Evolutionary conservation across 139 green algal genomes (phyloP), one percentile per base, ranked within the genome.

Genomic region (Picochlorum sp.): DNA sequence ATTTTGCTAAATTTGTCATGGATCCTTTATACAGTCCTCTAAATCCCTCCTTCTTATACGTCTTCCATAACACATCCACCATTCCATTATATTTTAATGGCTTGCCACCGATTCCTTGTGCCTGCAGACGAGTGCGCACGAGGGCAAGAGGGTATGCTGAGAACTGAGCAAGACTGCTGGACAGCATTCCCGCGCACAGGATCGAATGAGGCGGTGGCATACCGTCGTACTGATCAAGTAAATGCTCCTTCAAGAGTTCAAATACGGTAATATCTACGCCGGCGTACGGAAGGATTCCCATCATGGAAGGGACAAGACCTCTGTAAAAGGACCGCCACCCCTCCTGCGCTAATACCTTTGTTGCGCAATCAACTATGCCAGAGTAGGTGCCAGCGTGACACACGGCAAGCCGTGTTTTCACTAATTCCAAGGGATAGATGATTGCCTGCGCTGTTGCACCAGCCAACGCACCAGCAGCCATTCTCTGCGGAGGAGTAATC

Each of bases 231-330:
- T 68, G 28, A 15, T 89, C 81, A 41, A 91, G 75, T 69, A 96
- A 60, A 14, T 70, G 49, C 57, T 93, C 76, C 60, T 92, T 93
- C 6, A 95, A 63, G 23, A 93, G 72, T 77, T 95, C 84, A 75
- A 96, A 95, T 30, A 83, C 67, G 5, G 82, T 79, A 45, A 96
- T 95, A 79, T 96, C 89, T 6, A 92, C 83, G 0, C 89, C 89
- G 16, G 89, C 89, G 58, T 93, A 96, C 4, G 89, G 89, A 58
- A 96, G 66, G 65, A 96, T 95, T 49, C 89, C 89, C 9, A 87
- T 57, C 83, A 88, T 86, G 20, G 81, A 88, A 8, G 88, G 88
- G 21, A 69, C 50, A 3, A 95, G 30, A 44, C 89, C 89, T 28
- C 85, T 68, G 80, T 94, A 94, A 61, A 96, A 93, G 3, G 84